Base-by-base conservation (phyloP, 345 rosid species). In the Cardamine resedifolia region DNA sequence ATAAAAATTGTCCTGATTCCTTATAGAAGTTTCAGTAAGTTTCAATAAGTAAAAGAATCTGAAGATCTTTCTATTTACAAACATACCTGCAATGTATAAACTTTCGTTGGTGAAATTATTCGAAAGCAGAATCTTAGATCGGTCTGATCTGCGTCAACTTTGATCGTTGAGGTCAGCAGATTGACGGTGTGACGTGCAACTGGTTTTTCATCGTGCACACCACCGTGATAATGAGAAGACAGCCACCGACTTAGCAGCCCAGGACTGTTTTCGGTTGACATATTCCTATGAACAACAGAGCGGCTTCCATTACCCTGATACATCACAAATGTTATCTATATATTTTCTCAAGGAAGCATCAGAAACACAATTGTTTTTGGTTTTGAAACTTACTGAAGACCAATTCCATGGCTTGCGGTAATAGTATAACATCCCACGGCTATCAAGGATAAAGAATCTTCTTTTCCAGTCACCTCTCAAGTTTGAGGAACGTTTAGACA, bases 51-150 rank as follows among this genome's bases (percentile, higher is more conserved):
- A 7, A 51, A 21, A 26, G 47, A 47, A 26, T 58, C 0, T 27
- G 43, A 44, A 11, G 1, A 23, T 9, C 12, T 57, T 18, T 39
- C 5, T 33, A n/a, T 56, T 9, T 16, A 66, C 44, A 56, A 57
- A 56, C 7, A 58, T 77, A 89, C 96, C 96, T 89, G 96, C 79
- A 89, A 76, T 53, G 95, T 85, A 72, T 81, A 85, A 12, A 83
- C 75, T 81, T 85, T 85, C 45, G 81, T 62, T 6, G 88, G 88
- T 38, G 88, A 87, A 23, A 90, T 85, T 52, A 90, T 86, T 75
- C 96, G 81, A 85, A 90, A 90, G 80, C 92, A 90, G 81, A 90
- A 90, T 73, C 89, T 85, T 74, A 87, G 81, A 81, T 90, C 90
- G 15, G 92, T 82, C 53, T 90, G 92, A 74, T 90, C 92, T 26